Evolutionary conservation across 179 eudicot species (phyloP).

Genomic region (Sideroxylon spinosum): DNA sequence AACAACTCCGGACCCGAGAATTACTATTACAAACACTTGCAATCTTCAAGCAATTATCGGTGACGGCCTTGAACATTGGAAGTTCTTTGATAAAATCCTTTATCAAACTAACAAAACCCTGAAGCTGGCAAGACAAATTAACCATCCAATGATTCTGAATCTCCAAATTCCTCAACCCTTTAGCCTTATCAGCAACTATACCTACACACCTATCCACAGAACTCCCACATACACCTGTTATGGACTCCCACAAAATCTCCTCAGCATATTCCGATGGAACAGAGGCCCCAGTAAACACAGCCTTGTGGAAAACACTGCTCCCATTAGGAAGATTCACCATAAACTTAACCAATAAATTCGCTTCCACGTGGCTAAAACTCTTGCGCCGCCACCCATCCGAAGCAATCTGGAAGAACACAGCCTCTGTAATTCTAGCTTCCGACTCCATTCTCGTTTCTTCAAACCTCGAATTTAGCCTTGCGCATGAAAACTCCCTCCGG

Average conservation of each 20-base stretch:
- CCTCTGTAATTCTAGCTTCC: slow-evolving; percentile 58
- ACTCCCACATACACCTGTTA: slow-evolving; percentile 53
- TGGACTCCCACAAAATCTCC: slow-evolving; percentile 67
- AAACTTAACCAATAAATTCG: slow-evolving; percentile 48
- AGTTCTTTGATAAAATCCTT: slow-evolving; percentile 74
- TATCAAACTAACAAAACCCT: slow-evolving; percentile 57
- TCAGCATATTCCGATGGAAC: slow-evolving; percentile 60
- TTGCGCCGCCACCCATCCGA: slow-evolving; percentile 67
- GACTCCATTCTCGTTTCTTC: slow-evolving; percentile 49
- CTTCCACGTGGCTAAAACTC: slow-evolving; percentile 28
- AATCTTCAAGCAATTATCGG: slow-evolving; percentile 55
- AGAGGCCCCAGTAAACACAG: slow-evolving; percentile 42
- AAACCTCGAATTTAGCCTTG: slow-evolving; percentile 48
- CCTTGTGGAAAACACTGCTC: slow-evolving; percentile 59
- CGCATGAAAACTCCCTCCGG: slow-evolving; percentile 31
- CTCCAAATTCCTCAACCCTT: slow-evolving; percentile 71
- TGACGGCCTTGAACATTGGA: slow-evolving; percentile 58
- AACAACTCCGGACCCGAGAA: slow-evolving; percentile 49
- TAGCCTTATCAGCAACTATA: slow-evolving; percentile 64
- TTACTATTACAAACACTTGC: slow-evolving; percentile 55
- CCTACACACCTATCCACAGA: slow-evolving; percentile 66
- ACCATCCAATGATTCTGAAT: slow-evolving; percentile 78
- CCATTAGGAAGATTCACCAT: slow-evolving; percentile 78
- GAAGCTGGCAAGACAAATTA: slow-evolving; percentile 67
- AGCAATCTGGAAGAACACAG: slow-evolving; percentile 65